A percentile compares a stretch with the other conserved stretches of the same genome.
Conservation (phyloP, 2,329 filamentous ascomycete species). For the Stemphylium lycopersici region DNA sequence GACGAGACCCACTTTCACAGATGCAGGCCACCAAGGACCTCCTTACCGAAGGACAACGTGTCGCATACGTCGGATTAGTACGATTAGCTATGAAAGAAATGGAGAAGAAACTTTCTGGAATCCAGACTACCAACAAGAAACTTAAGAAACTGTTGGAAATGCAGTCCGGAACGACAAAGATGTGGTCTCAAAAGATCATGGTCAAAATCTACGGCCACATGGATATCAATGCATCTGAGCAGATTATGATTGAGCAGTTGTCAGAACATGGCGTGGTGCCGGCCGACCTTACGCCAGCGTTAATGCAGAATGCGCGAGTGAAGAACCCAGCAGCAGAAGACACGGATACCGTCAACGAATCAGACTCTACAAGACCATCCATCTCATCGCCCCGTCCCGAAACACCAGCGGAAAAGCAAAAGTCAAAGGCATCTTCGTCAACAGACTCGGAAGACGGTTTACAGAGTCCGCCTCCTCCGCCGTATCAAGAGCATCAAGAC, state of each 20-base stretch:
- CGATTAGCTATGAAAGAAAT: constrained; percentile 81
- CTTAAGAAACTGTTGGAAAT: constrained; percentile 74
- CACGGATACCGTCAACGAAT: constrained; percentile 19
- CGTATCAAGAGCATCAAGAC: constrained; percentile 66
- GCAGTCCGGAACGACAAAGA: constrained; percentile 79
- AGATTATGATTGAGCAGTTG: constrained; percentile 98
- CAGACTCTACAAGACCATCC: constrained; percentile 42
- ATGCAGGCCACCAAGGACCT: constrained; percentile 96
- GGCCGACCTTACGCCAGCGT: constrained; percentile 77
- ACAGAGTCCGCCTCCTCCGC: constrained; percentile 59
- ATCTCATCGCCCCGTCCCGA: constrained; percentile 42
- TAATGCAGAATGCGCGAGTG: constrained; percentile 92
- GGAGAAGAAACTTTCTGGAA: constrained; percentile 68
- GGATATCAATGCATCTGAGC: constrained; percentile 90
- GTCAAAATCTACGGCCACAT: constrained; percentile 91
- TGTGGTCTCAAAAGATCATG: constrained; percentile 99
- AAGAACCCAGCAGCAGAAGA: constrained; percentile 83
- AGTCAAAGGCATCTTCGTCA: constrained; percentile 41
- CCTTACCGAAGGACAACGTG: constrained; percentile 90
- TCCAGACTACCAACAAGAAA: constrained; percentile 67
- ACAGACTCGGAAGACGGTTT: constrained; percentile 38
- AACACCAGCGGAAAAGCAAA: constrained; percentile 24
- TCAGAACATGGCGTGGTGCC: constrained; percentile 89
- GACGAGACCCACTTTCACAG: constrained; percentile 80
- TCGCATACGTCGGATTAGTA: constrained; percentile 93